Base-by-base conservation (phyloP, 2,329 filamentous ascomycete species). In the Fusarium equiseti region DNA sequence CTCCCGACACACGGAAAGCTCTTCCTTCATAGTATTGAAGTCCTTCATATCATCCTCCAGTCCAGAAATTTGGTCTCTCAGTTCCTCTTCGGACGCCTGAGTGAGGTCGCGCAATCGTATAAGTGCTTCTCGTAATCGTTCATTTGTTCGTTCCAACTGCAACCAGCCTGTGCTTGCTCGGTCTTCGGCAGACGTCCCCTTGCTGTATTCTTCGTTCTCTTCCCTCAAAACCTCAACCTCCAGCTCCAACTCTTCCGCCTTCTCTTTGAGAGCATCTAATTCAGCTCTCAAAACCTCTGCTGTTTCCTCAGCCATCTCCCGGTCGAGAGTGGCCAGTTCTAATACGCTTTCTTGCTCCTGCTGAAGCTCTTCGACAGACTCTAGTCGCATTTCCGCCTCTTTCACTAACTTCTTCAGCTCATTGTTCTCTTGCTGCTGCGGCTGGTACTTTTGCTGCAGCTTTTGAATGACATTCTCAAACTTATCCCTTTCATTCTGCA, bases 281-380 rank as follows among this genome's bases (percentile, higher is more conserved):
- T 99, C 95, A 3, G 88, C 87, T 78, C 94, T 96, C 53, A 92
- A 85, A 20, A 91, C 89, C 72, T 98, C 96, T 1, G 93, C 91
- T 45, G 90, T 94, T 80, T 98, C 95, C 79, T 99, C 95, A 0
- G 96, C 96, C 92, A 98, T 97, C 80, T 99, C 95, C 46, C 93
- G 90, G 78, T 99, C 96, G 27, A 99, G 84, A 0, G 93, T 91
- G 9, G 94, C 94, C 80, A 96, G 88, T 81, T 99, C 96, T 76
- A 98, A 83, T 9, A 92, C 89, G 6, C 91, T 88, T 31, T 98
- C 96, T 79, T 97, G 91, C 72, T 98, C 94, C 10, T 92, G 92
- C 77, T 96, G 91, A 57, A 92, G 84, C 31, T 87, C 85, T 73
- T 95, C 92, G 4, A 96, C 84, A 0, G 80, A 79, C 60, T 92